Percentiles rank a stretch among this genome's conserved stretches.
Conservation (phyloP, 179 eudicot species). For the Amaranthus tricolor region DNA sequence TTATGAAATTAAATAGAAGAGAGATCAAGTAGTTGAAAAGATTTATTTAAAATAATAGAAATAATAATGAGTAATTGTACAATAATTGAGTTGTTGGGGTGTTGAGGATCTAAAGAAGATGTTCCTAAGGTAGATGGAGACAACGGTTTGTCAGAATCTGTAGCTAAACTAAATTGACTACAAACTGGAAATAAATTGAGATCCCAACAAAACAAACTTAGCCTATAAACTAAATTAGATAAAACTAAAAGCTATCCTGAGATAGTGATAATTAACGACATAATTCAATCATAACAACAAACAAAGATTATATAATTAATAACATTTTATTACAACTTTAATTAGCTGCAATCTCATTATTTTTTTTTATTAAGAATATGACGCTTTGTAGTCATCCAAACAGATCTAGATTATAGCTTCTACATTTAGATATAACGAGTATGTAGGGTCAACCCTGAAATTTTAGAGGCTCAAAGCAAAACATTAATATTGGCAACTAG, state of each 20-base stretch:
- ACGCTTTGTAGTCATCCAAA: too few species aligned
- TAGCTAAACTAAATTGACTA: conserved; percentile 3
- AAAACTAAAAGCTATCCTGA: not conserved
- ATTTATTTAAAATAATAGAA: not conserved
- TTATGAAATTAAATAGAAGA: too few species aligned
- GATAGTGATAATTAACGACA: not conserved
- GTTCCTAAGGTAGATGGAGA: not conserved
- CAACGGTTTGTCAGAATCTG: conserved; percentile 4
- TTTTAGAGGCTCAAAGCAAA: too few species aligned
- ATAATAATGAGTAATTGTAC: not conserved
- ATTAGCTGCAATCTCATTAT: too few species aligned
- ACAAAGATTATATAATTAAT: not conserved
- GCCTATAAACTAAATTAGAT: not conserved
- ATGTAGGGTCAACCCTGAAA: too few species aligned
- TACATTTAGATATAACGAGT: too few species aligned
- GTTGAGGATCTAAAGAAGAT: not conserved
- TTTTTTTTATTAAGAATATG: too few species aligned
- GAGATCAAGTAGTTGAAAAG: too few species aligned
- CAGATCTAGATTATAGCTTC: too few species aligned
- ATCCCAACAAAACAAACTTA: conserved; percentile 14
- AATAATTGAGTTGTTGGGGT: conserved; percentile 1
- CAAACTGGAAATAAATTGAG: not conserved
- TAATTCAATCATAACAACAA: not conserved
- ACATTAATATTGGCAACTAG: too few species aligned
- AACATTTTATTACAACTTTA: not conserved